Conservation (phyloP, 306 rosid genomes). For the Castanea crenata region DNA sequence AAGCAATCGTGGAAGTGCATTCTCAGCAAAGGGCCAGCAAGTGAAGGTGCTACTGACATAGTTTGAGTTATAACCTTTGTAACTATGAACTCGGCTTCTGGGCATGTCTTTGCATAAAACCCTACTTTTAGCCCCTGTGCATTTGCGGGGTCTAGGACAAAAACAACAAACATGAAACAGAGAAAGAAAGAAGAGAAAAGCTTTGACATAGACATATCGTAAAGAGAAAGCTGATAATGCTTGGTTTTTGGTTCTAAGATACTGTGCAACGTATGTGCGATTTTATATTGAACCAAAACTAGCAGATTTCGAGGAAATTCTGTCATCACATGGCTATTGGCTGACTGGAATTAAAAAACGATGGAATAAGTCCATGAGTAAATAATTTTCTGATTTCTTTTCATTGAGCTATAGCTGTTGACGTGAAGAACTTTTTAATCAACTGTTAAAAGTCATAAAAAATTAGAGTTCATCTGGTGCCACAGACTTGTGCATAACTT, state of each 20-base stretch:
- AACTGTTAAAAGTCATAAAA: too few relatives aligned
- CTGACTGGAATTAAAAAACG: not conserved
- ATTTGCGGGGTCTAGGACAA: not conserved
- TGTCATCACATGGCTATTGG: not conserved
- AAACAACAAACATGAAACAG: not conserved
- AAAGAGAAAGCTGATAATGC: not conserved
- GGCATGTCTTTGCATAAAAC: slow-evolving; percentile 28
- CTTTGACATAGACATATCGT: slow-evolving; percentile 18
- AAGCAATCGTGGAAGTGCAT: slow-evolving; percentile 50
- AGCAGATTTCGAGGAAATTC: not conserved
- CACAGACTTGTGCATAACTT: too few relatives aligned
- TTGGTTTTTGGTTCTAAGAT: not conserved
- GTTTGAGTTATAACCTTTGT: slow-evolving; percentile 3
- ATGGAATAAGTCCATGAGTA: not conserved
- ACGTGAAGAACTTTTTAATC: too few relatives aligned
- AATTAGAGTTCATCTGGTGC: too few relatives aligned
- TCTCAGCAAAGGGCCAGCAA: slow-evolving; percentile 41
- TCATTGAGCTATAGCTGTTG: too few relatives aligned
- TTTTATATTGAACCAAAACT: not conserved
- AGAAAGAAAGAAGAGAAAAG: slow-evolving; percentile 2
- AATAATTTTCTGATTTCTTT: too few relatives aligned
- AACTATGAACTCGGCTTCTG: slow-evolving; percentile 23
- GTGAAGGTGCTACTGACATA: slow-evolving; percentile 17
- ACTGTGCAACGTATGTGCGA: not conserved
- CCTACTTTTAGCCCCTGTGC: slow-evolving; percentile 22